Percentiles rank a stretch among this genome's conserved stretches.
Evolutionary conservation across 140 eudicot species (phyloP).

Genomic region (Bidens hawaiensis): DNA sequence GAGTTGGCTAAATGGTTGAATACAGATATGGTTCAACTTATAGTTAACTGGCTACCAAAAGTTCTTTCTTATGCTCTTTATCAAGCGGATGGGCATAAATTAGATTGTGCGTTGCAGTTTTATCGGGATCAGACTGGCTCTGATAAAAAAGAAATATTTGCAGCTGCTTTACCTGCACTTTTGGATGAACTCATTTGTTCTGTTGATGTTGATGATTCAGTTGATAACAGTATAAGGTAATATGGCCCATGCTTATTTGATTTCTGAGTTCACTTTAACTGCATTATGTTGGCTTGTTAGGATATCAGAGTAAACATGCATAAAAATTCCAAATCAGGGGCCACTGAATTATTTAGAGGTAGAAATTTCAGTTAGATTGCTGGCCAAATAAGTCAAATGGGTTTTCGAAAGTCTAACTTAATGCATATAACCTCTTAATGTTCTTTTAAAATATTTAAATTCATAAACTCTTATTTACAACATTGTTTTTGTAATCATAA

Average conservation of each 20-base stretch:
- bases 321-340: background rate
- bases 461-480: no score
- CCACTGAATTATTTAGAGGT: conserved; percentile 5
- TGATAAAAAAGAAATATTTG: conserved; percentile 67
- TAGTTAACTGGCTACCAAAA: conserved; percentile 71
- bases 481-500: background rate
- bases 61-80: conserved; percentile 95
- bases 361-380: background rate
- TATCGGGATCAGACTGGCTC: conserved; percentile 76
- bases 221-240: conserved; percentile 75
- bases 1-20: conserved; percentile 64
- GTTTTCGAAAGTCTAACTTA: background rate
- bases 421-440: background rate
- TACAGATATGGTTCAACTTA: conserved; percentile 72
- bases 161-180: conserved; percentile 88
- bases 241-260: background rate
- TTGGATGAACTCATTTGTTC: conserved; percentile 91
- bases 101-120: conserved; percentile 70
- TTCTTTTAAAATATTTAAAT: background rate
- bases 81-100: conserved; percentile 64
- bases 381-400: background rate
- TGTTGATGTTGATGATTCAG: conserved; percentile 62
- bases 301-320: conserved; percentile 13
- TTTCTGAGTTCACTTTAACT: conserved; percentile 4
- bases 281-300: conserved; percentile 1